Conservation (phyloP, 2,329 filamentous ascomycete genomes). For the Beauveria sp. region DNA sequence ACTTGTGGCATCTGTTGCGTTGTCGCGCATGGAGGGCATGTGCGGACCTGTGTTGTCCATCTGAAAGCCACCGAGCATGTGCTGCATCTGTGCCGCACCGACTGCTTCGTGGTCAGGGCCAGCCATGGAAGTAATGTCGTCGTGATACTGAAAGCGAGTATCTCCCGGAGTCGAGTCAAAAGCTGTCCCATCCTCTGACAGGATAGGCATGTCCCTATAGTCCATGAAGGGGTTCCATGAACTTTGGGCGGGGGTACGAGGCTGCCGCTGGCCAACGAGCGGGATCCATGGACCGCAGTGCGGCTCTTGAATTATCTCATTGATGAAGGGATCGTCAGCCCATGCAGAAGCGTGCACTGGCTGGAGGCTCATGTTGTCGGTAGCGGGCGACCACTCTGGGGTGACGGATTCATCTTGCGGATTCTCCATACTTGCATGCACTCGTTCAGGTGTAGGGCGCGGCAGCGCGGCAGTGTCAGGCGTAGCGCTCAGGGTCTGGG, state of each 20-base stretch:
- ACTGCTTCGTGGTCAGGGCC: neutral
- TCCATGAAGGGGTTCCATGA: neutral
- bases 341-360: neutral
- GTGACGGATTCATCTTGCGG: neutral
- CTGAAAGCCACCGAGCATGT: neutral
- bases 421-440: neutral
- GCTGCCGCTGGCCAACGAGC: neutral
- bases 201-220: neutral
- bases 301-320: neutral
- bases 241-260: neutral
- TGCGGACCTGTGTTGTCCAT: neutral
- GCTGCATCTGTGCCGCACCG: neutral
- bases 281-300: neutral
- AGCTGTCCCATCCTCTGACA: constrained; percentile 2
- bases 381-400: neutral
- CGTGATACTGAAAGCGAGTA: neutral
- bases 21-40: constrained; percentile 3
- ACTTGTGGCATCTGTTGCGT: neutral
- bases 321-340: neutral
- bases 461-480: neutral
- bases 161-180: neutral
- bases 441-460: neutral
- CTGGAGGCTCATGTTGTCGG: neutral
- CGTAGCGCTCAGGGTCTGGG: neutral
- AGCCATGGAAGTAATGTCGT: neutral